Conservation (phyloP, 192 early-diverging fungal genomes). For the Gonapodya prolifera region DNA sequence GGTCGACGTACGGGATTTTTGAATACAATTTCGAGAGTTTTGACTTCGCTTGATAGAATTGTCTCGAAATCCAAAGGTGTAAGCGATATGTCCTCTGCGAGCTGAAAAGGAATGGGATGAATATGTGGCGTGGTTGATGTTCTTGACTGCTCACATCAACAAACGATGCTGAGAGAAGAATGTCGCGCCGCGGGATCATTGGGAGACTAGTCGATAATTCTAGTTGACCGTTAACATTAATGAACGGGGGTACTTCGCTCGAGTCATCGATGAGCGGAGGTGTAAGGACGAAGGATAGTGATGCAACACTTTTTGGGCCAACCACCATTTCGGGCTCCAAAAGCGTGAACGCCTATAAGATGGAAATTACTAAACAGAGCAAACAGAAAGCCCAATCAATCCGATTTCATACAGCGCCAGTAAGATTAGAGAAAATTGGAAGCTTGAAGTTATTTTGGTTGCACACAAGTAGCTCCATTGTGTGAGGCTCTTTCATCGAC, state of each 20-base stretch:
- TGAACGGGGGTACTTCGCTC: neutral
- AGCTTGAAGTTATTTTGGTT: neutral
- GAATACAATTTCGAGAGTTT: neutral
- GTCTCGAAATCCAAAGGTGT: neutral
- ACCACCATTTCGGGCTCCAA: neutral
- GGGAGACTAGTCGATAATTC: neutral
- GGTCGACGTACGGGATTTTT: neutral
- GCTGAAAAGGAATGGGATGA: neutral
- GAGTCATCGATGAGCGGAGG: neutral
- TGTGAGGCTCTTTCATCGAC: neutral
- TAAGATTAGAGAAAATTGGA: neutral
- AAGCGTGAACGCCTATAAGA: neutral
- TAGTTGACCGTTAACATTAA: neutral
- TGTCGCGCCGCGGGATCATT: neutral
- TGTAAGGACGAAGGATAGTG: neutral
- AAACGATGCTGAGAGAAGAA: neutral
- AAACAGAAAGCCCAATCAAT: too few relatives aligned
- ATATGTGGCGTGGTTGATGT: too few relatives aligned
- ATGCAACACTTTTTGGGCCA: neutral
- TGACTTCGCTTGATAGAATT: neutral
- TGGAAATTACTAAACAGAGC: neutral
- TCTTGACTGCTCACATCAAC: neutral
- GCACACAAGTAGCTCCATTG: neutral
- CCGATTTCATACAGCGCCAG: too few relatives aligned
- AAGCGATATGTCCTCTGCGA: neutral